phyloP scores from a whole-genome alignment of 1,284 basidiomycete species.

The Moesziomyces parantarcticus region DNA sequence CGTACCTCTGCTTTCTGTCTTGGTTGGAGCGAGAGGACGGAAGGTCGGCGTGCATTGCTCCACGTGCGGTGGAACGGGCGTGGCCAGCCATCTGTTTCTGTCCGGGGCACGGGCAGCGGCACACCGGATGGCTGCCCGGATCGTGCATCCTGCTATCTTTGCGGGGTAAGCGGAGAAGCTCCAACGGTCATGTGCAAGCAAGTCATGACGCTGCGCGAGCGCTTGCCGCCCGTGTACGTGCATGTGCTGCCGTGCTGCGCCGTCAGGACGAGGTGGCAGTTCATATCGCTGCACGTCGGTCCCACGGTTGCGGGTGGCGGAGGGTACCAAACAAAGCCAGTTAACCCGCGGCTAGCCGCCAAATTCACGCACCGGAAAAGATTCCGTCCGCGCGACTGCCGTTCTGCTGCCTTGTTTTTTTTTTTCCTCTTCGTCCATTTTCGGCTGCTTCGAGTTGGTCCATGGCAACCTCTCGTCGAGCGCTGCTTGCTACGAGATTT shows the following conservation, averaged over 20 bases:
- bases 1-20: neutral
- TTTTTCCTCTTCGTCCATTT: neutral
- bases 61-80: neutral
- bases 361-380: conserved; percentile 18
- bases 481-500: no score
- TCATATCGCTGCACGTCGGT: conserved; percentile 30
- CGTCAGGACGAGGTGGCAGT: conserved; percentile 9
- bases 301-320: conserved; percentile 9
- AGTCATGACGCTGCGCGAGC: conserved; percentile 7
- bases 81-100: neutral
- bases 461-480: conserved; percentile 8
- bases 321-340: conserved; percentile 7
- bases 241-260: conserved; percentile 9
- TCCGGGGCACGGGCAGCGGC: no score
- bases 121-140: conserved; percentile 7
- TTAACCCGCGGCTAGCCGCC: conserved; percentile 21
- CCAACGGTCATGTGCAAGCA: conserved; percentile 9
- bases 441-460: conserved; percentile 6
- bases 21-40: neutral
- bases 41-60: neutral
- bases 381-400: neutral
- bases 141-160: conserved; percentile 8
- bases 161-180: conserved; percentile 14
- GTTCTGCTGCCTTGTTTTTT: neutral
- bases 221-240: conserved; percentile 6